Evolutionary conservation across 371 early-diverging fungal genomes (phyloP).

Genomic region (Apophysomyces variabilis): DNA sequence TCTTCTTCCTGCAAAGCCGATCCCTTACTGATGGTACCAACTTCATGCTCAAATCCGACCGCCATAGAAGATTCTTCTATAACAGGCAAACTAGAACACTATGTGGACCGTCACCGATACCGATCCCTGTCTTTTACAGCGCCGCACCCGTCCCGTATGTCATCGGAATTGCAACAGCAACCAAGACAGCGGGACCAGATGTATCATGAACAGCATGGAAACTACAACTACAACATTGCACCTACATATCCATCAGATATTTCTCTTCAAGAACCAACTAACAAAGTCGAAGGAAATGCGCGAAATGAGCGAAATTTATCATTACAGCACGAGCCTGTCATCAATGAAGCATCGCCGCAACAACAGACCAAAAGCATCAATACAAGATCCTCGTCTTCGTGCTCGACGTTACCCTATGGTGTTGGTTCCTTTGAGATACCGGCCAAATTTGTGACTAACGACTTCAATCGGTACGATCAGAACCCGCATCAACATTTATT

Average conservation of each 20-base stretch:
- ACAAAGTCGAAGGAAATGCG: neutral
- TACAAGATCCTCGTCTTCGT: neutral
- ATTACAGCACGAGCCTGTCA: neutral
- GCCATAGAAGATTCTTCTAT: neutral
- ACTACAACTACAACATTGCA: neutral
- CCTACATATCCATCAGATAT: neutral
- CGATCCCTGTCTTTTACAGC: constrained; percentile 8
- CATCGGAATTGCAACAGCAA: neutral
- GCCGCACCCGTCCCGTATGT: neutral
- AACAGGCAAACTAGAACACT: neutral
- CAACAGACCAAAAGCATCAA: neutral
- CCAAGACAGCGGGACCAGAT: neutral
- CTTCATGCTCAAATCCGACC: neutral
- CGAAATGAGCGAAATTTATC: neutral
- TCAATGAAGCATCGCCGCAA: neutral
- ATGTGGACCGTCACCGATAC: constrained; percentile 8
- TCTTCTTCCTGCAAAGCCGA: constrained; percentile 1
- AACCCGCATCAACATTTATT: constrained; percentile 35
- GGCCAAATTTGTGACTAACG: neutral
- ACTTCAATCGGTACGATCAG: constrained; percentile 17
- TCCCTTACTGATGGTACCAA: neutral
- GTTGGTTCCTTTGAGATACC: constrained; percentile 12
- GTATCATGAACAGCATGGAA: neutral
- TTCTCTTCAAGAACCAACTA: neutral
- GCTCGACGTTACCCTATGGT: constrained; percentile 1